Percentiles rank a stretch among this genome's conserved stretches.
Conservation (phyloP, 1,139 yeast genomes). For the Taphrina sp. region DNA sequence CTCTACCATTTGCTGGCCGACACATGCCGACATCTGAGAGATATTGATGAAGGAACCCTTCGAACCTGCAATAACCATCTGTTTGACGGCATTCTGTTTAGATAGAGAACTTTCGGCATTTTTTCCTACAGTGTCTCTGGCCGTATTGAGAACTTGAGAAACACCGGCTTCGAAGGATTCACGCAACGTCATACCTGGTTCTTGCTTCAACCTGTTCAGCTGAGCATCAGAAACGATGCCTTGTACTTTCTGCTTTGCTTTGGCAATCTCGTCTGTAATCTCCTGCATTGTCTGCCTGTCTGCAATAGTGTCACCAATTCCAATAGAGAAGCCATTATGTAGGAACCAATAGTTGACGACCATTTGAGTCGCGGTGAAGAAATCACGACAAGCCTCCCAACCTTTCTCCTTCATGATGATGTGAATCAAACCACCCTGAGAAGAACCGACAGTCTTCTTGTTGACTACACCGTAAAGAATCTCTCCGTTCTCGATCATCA, state of each 20-base stretch:
- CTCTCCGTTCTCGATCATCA: slow-evolving; percentile 89
- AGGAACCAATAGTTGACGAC: slow-evolving; percentile 95
- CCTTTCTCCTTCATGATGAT: slow-evolving; percentile 98
- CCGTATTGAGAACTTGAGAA: slow-evolving; percentile 90
- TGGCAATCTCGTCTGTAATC: slow-evolving; percentile 87
- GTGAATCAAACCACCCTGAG: slow-evolving; percentile 96
- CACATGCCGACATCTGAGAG: slow-evolving; percentile 99
- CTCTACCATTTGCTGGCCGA: slow-evolving; percentile 98
- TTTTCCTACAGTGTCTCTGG: slow-evolving; percentile 99
- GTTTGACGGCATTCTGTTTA: slow-evolving; percentile 92
- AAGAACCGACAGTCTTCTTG: slow-evolving; percentile 96
- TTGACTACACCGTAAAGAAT: slow-evolving; percentile 96
- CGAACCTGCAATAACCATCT: slow-evolving; percentile 98
- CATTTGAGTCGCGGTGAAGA: slow-evolving; percentile 90
- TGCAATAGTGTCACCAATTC: slow-evolving; percentile 99
- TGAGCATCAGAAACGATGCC: slow-evolving; percentile 92
- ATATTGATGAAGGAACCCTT: slow-evolving; percentile 98
- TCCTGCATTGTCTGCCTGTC: slow-evolving; percentile 94
- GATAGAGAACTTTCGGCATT: slow-evolving; percentile 95
- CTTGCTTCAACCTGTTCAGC: slow-evolving; percentile 79
- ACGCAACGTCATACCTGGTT: slow-evolving; percentile 99
- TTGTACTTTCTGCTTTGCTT: slow-evolving; percentile 89
- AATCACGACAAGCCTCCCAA: slow-evolving; percentile 79
- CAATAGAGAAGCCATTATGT: slow-evolving; percentile 96
- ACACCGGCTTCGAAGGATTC: slow-evolving; percentile 98